Evolutionary conservation across 164 flowering plant genomes (phyloP), one percentile per base, ranked within the genome.

Genomic region (Protea cynaroides): DNA sequence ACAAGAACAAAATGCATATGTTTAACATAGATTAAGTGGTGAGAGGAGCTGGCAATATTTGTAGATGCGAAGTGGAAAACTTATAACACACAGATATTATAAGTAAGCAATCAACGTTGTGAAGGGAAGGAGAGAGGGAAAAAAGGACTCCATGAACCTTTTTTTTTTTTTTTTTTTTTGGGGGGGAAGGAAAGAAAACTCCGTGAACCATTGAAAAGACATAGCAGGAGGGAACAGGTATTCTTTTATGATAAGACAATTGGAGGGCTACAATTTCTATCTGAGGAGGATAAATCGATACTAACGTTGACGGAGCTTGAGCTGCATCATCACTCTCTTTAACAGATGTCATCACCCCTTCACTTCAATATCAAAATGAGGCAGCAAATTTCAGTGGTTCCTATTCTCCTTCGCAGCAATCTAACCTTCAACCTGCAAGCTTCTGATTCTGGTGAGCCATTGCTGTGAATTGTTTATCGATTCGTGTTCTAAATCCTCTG

Each of bases 241-340:
- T 37, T 4, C 40, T 37, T 40, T n/a, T 37, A 52, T 37, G 9
- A 14, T 14, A 64, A 54, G 18, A 8, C 40, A 8, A 56, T 38
- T 38, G n/a, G 23, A 55, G 17, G 24, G 29, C 3, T 29, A 29
- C 50, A 3, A 3, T 3, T 24, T 8, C 15, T 9, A 6, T n/a
- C n/a, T n/a, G 56, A 29, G 57, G 17, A 62, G 40, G 24, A 17
- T 7, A 53, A 58, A 0, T 12, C 22, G 64, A 44, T 52, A 54
- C 68, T 64, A 64, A 36, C 73, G 18, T 58, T 18, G 72, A 25
- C 36, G 64, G 68, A 51, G 19, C 15, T 51, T 51, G 55, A 15
- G 9, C 47, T 15, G 25, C 46, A 25, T 64, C 73, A 25, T 64
- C 64, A 59, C 21, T 46, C 21, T 59, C 73, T 46, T 70, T 64